phyloP scores from a whole-genome alignment of 176 grass and related monocot species.

The Ananas comosus region DNA sequence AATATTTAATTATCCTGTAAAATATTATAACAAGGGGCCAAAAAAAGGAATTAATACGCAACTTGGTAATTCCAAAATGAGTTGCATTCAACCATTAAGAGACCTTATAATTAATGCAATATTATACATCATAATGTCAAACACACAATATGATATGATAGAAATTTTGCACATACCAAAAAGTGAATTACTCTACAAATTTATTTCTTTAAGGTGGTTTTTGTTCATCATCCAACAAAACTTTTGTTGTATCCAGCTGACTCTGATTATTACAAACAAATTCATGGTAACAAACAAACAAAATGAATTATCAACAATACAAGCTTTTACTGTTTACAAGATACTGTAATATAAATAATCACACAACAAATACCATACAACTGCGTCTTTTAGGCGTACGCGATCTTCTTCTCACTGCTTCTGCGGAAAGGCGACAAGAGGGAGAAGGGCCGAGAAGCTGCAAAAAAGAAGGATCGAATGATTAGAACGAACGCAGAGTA shows the following conservation, averaged over 20 bases:
- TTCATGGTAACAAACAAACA: not conserved
- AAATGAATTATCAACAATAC: not conserved
- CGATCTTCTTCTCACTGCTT: not conserved
- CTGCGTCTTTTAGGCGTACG: not conserved
- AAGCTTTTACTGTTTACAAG: constrained; percentile 3
- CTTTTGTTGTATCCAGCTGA: not conserved
- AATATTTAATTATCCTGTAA: no score
- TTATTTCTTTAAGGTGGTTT: no score
- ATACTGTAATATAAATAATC: not conserved
- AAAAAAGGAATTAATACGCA: no score
- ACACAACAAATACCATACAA: not conserved
- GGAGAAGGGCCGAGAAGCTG: constrained; percentile 62
- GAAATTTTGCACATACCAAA: no score
- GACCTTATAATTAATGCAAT: no score
- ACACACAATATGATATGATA: no score
- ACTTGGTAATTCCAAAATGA: no score
- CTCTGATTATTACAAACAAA: not conserved
- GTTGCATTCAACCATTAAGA: no score
- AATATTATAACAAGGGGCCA: no score
- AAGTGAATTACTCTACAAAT: no score
- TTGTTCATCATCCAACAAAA: no score
- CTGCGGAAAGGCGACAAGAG: constrained; percentile 57
- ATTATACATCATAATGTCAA: no score
- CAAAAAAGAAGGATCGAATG: constrained; percentile 10
- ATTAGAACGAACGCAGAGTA: not conserved